Conservation (phyloP, 2,329 filamentous ascomycete genomes). For the Claviceps pusilla region DNA sequence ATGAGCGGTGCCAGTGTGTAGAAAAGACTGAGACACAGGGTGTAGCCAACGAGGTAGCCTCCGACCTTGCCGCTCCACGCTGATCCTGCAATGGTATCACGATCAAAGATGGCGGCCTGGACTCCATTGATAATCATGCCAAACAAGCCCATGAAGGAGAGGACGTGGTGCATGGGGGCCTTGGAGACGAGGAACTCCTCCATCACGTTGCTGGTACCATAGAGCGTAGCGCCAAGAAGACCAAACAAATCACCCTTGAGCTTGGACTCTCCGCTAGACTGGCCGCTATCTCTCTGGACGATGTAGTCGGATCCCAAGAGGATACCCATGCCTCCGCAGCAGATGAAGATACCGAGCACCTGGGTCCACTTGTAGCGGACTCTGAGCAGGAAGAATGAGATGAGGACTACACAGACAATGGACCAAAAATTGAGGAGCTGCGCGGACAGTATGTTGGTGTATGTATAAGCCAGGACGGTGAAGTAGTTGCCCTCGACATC, state of each 20-base stretch:
- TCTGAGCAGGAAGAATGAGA: slow-evolving; percentile 68
- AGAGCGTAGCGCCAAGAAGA: slow-evolving; percentile 74
- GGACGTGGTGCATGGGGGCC: slow-evolving; percentile 78
- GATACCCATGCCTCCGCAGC: slow-evolving; percentile 79
- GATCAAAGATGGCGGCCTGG: slow-evolving; percentile 86
- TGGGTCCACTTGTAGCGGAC: slow-evolving; percentile 86
- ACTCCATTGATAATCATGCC: slow-evolving; percentile 82
- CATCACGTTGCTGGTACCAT: slow-evolving; percentile 79
- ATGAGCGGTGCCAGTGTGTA: slow-evolving; percentile 78
- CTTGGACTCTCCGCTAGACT: slow-evolving; percentile 45
- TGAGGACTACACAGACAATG: slow-evolving; percentile 76
- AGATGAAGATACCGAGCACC: slow-evolving; percentile 73
- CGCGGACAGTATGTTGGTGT: slow-evolving; percentile 82
- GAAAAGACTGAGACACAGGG: slow-evolving; percentile 66
- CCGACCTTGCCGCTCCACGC: slow-evolving; percentile 30
- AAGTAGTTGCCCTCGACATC: slow-evolving; percentile 98
- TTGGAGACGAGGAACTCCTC: slow-evolving; percentile 90
- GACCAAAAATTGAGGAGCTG: slow-evolving; percentile 99
- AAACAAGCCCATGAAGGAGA: slow-evolving; percentile 80
- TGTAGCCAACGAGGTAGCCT: slow-evolving; percentile 83
- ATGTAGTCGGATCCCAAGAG: slow-evolving; percentile 80
- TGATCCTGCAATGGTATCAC: slow-evolving; percentile 19
- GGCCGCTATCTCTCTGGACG: slow-evolving; percentile 51
- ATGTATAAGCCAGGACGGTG: slow-evolving; percentile 80
- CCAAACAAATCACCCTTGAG: slow-evolving; percentile 90